Percentiles rank a stretch among this genome's conserved stretches.
These are phyloP conservation scores for Coprinellus aureogranulatus DNA, from an alignment of 768 basidiomycete species.

Conservation along the genomic window DNA sequence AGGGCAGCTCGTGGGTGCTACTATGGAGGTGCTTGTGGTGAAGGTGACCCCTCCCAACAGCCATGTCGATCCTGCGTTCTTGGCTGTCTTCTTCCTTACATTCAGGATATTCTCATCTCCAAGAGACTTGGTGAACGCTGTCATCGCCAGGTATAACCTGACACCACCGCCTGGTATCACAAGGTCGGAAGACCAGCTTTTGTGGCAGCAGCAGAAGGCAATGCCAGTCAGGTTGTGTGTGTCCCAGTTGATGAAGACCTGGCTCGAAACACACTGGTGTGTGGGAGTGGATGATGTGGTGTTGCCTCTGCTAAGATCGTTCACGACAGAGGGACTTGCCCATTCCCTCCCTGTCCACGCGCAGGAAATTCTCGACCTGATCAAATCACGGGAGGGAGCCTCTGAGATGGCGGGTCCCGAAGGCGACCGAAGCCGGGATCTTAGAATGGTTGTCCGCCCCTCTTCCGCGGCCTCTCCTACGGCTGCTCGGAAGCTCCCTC, in stretches of 20 bases:
- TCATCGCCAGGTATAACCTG: constrained; percentile 83
- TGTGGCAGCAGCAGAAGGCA: constrained; percentile 87
- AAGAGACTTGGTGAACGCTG: constrained; percentile 65
- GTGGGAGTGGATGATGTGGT: constrained; percentile 68
- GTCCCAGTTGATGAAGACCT: constrained; percentile 89
- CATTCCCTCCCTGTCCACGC: constrained; percentile 66
- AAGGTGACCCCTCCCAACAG: constrained; percentile 96
- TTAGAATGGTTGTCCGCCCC: constrained; percentile 73
- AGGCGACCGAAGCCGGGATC: constrained; percentile 65
- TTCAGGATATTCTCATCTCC: constrained; percentile 91
- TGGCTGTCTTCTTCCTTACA: constrained; percentile 90
- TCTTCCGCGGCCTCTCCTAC: constrained; percentile 33
- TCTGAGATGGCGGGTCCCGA: constrained; percentile 50
- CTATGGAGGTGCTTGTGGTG: constrained; percentile 86
- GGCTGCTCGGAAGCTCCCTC: constrained; percentile 68
- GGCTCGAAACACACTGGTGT: constrained; percentile 92
- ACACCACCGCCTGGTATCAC: constrained; percentile 57
- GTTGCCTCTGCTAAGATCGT: constrained; percentile 54
- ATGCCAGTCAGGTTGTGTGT: constrained; percentile 88
- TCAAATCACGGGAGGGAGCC: constrained; percentile 52
- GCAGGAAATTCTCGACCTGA: constrained; percentile 68
- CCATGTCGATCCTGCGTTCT: constrained; percentile 83
- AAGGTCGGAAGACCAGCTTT: constrained; percentile 55
- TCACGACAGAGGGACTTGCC: constrained; percentile 60
- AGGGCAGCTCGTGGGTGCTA: constrained; percentile 87